phyloP scores from a whole-genome alignment of 345 rosid genomes.

The Acer saccharum region DNA sequence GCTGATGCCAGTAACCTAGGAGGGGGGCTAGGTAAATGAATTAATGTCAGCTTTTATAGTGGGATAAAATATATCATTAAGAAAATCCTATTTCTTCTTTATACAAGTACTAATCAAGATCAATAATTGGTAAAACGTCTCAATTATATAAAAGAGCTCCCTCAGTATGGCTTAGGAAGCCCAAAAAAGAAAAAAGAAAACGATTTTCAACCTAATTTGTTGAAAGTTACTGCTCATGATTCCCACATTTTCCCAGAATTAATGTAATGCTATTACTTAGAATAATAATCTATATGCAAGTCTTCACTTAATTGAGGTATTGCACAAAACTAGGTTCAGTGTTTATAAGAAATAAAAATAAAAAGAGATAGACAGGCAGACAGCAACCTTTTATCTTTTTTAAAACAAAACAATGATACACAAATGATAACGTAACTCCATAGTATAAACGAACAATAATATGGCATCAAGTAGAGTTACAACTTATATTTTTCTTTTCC shows the following conservation, averaged over 20 bases:
- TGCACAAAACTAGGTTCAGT: constrained; percentile 11
- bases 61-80: not conserved
- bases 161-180: not conserved
- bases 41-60: not conserved
- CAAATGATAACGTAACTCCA: not conserved
- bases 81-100: not conserved
- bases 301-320: constrained; percentile 1
- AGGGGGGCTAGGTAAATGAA: not conserved
- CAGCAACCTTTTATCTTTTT: not conserved
- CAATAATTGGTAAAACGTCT: not conserved
- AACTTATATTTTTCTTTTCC: not conserved
- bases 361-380: not conserved
- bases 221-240: not conserved
- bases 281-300: not conserved
- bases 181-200: not conserved
- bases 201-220: not conserved
- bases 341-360: not conserved
- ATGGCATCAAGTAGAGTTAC: not conserved
- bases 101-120: not conserved
- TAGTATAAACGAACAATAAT: not conserved
- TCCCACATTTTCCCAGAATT: not conserved
- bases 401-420: not conserved
- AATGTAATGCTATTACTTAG: not conserved
- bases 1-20: not conserved
- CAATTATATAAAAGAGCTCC: not conserved